These are phyloP conservation scores for Moricandia moricandioides DNA, from an alignment of 345 rosid species.

Conservation along the genomic window DNA sequence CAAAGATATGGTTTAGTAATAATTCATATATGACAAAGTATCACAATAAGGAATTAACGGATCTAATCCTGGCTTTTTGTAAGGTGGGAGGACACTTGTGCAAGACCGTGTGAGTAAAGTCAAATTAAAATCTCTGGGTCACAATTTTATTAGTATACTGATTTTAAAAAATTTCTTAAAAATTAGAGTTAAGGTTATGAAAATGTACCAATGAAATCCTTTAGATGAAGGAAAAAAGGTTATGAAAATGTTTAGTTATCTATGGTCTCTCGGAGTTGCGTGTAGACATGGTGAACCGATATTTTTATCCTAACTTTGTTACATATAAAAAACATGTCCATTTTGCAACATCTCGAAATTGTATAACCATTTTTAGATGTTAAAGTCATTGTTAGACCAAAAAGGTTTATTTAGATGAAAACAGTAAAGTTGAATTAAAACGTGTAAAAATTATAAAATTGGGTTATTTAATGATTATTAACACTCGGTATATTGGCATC, in stretches of 20 bases:
- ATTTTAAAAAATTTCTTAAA: background rate
- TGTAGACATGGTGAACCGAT: background rate
- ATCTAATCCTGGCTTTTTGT: conserved; percentile 10
- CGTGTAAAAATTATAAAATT: background rate
- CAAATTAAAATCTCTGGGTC: background rate
- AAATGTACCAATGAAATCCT: no score
- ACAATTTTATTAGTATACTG: background rate
- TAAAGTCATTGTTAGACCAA: background rate
- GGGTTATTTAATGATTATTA: background rate
- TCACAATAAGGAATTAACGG: conserved; percentile 8
- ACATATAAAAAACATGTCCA: background rate
- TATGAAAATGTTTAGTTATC: background rate
- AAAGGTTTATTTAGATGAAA: background rate
- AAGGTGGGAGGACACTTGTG: conserved; percentile 11
- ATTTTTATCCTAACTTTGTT: background rate
- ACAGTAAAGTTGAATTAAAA: background rate
- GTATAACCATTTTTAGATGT: background rate
- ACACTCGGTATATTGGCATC: background rate
- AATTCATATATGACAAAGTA: background rate
- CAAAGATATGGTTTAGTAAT: conserved; percentile 20
- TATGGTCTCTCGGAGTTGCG: background rate
- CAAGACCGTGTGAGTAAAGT: conserved; percentile 1
- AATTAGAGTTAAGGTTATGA: background rate
- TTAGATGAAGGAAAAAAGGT: background rate
- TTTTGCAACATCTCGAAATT: background rate